These are phyloP conservation scores for Thermothelomyces thermophilus DNA, from an alignment of 2,329 filamentous ascomycete species.

Conservation along the genomic window DNA sequence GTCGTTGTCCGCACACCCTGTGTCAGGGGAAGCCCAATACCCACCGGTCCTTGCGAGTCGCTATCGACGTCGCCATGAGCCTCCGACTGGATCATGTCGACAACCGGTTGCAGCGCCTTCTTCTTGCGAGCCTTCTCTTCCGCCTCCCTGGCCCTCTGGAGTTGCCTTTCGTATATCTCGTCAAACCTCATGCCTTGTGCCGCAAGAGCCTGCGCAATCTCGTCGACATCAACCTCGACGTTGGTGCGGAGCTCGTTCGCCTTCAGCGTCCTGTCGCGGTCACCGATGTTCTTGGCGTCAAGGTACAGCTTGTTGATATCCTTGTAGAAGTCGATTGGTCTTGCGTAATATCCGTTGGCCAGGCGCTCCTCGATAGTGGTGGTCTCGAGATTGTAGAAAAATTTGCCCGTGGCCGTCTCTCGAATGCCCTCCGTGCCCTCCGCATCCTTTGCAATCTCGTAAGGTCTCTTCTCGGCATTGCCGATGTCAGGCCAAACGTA, in stretches of 20 bases:
- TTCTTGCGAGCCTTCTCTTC: constrained; percentile 58
- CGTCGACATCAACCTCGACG: constrained; percentile 85
- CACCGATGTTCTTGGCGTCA: constrained; percentile 76
- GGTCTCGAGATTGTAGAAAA: constrained; percentile 92
- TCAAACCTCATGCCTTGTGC: constrained; percentile 72
- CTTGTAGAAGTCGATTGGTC: constrained; percentile 79
- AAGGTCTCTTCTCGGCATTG: constrained; percentile 58
- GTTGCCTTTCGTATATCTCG: constrained; percentile 66
- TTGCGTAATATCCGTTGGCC: constrained; percentile 92
- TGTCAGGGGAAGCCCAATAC: constrained; percentile 59
- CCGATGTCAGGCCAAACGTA: constrained; percentile 54
- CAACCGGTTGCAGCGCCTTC: constrained; percentile 51
- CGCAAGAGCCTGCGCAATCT: constrained; percentile 51
- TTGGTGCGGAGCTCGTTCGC: constrained; percentile 89
- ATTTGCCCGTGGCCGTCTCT: constrained; percentile 71
- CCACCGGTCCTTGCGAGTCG: constrained; percentile 50
- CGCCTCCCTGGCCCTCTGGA: constrained; percentile 54
- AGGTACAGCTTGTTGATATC: constrained; percentile 81
- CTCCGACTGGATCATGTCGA: constrained; percentile 46
- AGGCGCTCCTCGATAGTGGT: constrained; percentile 92
- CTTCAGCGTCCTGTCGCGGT: constrained; percentile 74
- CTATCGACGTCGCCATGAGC: constrained; percentile 44
- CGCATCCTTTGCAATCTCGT: constrained; percentile 70
- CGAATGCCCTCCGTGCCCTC: constrained; percentile 70
- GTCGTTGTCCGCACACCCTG: constrained; percentile 43